phyloP scores from a whole-genome alignment of 129 eudicot genomes.

The Pseudognaphalium luteoalbum region DNA sequence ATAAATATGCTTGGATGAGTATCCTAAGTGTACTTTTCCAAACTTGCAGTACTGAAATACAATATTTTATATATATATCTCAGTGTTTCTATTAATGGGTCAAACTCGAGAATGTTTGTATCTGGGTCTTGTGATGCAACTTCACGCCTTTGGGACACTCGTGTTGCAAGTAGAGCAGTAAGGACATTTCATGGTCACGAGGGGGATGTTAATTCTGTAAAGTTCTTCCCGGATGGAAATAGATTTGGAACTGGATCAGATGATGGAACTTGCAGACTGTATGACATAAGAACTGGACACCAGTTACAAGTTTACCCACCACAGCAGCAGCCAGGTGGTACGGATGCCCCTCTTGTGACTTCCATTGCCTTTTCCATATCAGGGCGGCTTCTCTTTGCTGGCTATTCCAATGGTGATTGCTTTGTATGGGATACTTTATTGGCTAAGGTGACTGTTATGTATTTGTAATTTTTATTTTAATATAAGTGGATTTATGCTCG shows the following conservation, averaged over 20 bases:
- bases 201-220: conserved; percentile 90
- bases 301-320: conserved; percentile 76
- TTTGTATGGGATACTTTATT: conserved; percentile 95
- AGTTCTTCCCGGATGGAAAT: conserved; percentile 95
- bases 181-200: conserved; percentile 86
- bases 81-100: conserved; percentile 77
- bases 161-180: conserved; percentile 94
- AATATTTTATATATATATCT: background rate
- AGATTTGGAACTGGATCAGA: conserved; percentile 96
- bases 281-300: conserved; percentile 94
- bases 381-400: conserved; percentile 89
- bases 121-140: conserved; percentile 95
- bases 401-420: conserved; percentile 84
- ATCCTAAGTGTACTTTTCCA: background rate
- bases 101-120: conserved; percentile 88
- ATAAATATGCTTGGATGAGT: background rate
- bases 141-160: conserved; percentile 95
- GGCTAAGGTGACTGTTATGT: conserved; percentile 60
- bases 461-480: background rate
- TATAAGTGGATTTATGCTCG: background rate
- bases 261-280: conserved; percentile 87
- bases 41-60: background rate
- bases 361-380: conserved; percentile 86
- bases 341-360: conserved; percentile 54
- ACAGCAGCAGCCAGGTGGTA: conserved; percentile 45